phyloP scores from a whole-genome alignment of 306 rosid genomes.

The Quillaja saponaria region DNA sequence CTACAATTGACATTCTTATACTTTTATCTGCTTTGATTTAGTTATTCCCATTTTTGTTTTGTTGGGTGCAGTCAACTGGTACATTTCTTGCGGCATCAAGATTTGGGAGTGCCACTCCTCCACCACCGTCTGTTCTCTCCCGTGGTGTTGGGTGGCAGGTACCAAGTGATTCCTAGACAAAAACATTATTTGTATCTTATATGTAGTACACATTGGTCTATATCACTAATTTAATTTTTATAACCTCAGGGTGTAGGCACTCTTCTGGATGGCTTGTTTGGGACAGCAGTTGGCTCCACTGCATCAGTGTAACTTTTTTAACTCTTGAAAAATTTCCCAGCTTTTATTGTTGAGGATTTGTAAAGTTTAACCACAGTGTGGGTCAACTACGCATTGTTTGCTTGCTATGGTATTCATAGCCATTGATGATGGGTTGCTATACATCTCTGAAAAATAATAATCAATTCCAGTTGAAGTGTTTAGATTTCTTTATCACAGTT shows the following conservation, averaged over 20 bases:
- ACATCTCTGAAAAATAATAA: too few relatives aligned
- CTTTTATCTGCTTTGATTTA: constrained; percentile 22
- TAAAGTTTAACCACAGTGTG: too few relatives aligned
- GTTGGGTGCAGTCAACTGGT: constrained; percentile 66
- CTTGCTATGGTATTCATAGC: too few relatives aligned
- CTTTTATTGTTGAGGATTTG: background rate
- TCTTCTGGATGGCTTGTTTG: constrained; percentile 70
- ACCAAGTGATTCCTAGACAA: constrained; percentile 20
- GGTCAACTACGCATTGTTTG: too few relatives aligned
- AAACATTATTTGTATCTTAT: background rate
- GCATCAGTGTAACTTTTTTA: constrained; percentile 73
- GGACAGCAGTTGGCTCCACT: constrained; percentile 67
- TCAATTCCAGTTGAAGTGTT: background rate
- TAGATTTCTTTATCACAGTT: background rate
- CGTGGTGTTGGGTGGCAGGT: constrained; percentile 97
- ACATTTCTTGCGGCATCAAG: constrained; percentile 80
- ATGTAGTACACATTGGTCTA: background rate
- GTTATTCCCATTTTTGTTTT: constrained; percentile 22
- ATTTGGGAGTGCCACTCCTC: constrained; percentile 79
- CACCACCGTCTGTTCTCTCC: constrained; percentile 79
- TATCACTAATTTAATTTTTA: constrained; percentile 18
- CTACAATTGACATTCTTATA: background rate
- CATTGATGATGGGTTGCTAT: too few relatives aligned
- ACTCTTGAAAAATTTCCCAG: constrained; percentile 5
- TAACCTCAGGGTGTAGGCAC: constrained; percentile 71